These are phyloP conservation scores for Fusarium devonianum DNA, from an alignment of 2,329 filamentous ascomycete species.

Conservation along the genomic window DNA sequence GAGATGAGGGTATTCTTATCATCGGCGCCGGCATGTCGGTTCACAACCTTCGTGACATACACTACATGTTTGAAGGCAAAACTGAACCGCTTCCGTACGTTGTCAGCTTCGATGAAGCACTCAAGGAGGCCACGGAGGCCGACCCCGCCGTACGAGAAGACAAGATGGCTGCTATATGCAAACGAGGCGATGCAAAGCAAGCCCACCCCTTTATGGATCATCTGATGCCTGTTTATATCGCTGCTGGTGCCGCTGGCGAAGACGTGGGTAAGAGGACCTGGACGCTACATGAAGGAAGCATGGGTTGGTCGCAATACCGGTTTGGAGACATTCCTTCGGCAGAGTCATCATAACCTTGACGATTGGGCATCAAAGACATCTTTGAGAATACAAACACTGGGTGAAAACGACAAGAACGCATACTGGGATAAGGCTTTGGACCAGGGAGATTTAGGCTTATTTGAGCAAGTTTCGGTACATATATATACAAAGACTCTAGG, in stretches of 20 bases:
- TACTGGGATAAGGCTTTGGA: too few relatives aligned
- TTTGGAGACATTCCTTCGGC: conserved; percentile 49
- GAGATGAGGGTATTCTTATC: conserved; percentile 72
- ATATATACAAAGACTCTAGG: not conserved
- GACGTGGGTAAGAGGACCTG: conserved; percentile 53
- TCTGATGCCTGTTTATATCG: conserved; percentile 57
- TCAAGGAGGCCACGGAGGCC: conserved; percentile 69
- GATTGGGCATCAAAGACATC: conserved; percentile 1
- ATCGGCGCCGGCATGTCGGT: conserved; percentile 79
- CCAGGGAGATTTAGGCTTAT: too few relatives aligned
- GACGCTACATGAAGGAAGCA: conserved; percentile 54
- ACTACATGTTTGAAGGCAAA: conserved; percentile 45
- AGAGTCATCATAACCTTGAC: conserved; percentile 5
- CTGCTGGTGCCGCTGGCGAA: conserved; percentile 54
- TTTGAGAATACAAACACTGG: not conserved
- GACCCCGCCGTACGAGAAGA: conserved; percentile 48
- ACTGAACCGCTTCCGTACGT: conserved; percentile 61
- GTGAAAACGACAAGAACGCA: not conserved
- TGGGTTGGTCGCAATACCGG: conserved; percentile 57
- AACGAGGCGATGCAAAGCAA: conserved; percentile 54
- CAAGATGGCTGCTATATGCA: conserved; percentile 49
- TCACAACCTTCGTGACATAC: conserved; percentile 68
- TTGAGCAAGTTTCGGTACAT: not conserved
- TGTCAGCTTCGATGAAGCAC: conserved; percentile 69
- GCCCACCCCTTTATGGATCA: conserved; percentile 60